These are phyloP conservation scores for Myriosclerotinia scirpicola DNA, from an alignment of 2,329 filamentous ascomycete species.

Conservation along the genomic window DNA sequence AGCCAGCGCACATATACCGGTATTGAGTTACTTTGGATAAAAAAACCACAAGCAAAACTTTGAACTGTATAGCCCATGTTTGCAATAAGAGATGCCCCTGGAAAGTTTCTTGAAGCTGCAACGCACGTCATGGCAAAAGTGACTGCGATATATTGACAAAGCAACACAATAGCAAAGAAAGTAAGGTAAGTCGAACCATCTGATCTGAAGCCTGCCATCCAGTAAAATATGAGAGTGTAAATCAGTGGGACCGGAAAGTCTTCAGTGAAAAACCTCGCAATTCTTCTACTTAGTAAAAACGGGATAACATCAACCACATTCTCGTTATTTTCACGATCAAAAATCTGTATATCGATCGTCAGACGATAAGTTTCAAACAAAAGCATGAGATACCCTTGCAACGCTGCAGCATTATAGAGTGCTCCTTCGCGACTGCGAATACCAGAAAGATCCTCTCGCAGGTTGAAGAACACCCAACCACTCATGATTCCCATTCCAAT, in stretches of 20 bases:
- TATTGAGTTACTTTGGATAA: slow-evolving; percentile 71
- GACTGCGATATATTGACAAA: slow-evolving; percentile 73
- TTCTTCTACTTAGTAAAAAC: slow-evolving; percentile 67
- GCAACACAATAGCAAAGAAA: slow-evolving; percentile 66
- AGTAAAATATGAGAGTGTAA: slow-evolving; percentile 72
- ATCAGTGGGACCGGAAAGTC: slow-evolving; percentile 71
- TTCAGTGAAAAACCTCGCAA: slow-evolving; percentile 68
- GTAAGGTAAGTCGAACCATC: slow-evolving; percentile 66
- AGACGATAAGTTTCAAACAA: slow-evolving; percentile 75
- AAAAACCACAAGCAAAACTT: slow-evolving; percentile 73
- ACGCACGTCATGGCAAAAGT: slow-evolving; percentile 70
- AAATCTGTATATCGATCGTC: slow-evolving; percentile 71
- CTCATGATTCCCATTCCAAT: slow-evolving; percentile 68
- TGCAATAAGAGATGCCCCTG: slow-evolving; percentile 68
- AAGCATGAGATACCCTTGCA: slow-evolving; percentile 75
- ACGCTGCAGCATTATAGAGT: slow-evolving; percentile 67
- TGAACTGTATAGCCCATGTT: slow-evolving; percentile 74
- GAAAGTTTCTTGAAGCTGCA: slow-evolving; percentile 63
- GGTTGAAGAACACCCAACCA: slow-evolving; percentile 70
- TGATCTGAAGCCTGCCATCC: slow-evolving; percentile 72
- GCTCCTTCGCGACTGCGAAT: slow-evolving; percentile 73
- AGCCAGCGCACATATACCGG: slow-evolving; percentile 78
- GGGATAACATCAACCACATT: slow-evolving; percentile 68
- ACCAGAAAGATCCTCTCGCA: slow-evolving; percentile 65
- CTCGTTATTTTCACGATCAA: slow-evolving; percentile 73